A percentile compares a stretch with the other conserved stretches of the same genome.
phyloP scores from a whole-genome alignment of 768 basidiomycete species.

The Phaeotremella skinneri region DNA sequence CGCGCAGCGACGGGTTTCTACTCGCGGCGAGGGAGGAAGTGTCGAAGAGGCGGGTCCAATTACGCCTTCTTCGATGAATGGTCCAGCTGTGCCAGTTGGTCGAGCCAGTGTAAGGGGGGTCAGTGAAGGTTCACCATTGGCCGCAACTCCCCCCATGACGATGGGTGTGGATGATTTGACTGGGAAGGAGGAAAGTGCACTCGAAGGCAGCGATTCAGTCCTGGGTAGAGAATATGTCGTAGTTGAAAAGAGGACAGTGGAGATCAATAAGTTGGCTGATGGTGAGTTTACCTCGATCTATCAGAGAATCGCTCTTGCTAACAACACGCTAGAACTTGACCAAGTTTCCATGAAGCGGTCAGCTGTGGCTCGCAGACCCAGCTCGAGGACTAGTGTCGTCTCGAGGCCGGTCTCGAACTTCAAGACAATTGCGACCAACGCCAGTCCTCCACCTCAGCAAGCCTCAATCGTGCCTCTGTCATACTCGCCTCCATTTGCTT shows the following conservation, averaged over 20 bases:
- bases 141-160: constrained; percentile 42
- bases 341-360: constrained; percentile 49
- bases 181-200: constrained; percentile 33
- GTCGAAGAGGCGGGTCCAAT: constrained; percentile 33
- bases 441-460: constrained; percentile 3
- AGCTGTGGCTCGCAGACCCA: constrained; percentile 48
- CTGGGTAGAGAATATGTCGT: constrained; percentile 76
- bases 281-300: constrained; percentile 57
- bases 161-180: constrained; percentile 17
- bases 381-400: constrained; percentile 46
- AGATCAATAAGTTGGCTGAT: constrained; percentile 87
- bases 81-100: constrained; percentile 30
- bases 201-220: constrained; percentile 30
- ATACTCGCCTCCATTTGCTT: constrained; percentile 49
- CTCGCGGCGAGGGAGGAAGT: constrained; percentile 11
- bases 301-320: not conserved
- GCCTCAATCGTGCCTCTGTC: constrained; percentile 35
- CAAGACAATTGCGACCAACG: constrained; percentile 26
- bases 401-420: constrained; percentile 47
- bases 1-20: constrained; percentile 28
- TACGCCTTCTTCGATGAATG: constrained; percentile 34
- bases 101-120: constrained; percentile 12
- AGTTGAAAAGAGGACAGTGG: constrained; percentile 85
- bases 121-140: constrained; percentile 41
- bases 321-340: constrained; percentile 51